phyloP scores from a whole-genome alignment of 257 asterid species.

The Jaltomata sinuosa region DNA sequence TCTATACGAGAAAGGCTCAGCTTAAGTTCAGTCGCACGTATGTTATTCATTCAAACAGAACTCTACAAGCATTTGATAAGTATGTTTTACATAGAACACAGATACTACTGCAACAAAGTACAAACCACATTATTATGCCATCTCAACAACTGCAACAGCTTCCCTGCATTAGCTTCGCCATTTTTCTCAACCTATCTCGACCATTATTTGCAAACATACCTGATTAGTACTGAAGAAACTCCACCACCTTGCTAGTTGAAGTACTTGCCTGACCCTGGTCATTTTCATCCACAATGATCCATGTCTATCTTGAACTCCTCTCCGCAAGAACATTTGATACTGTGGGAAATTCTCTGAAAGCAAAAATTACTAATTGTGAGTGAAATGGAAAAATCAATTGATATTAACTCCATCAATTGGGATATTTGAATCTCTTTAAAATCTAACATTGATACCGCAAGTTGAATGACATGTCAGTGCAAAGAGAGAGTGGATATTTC shows the following conservation, averaged over 20 bases:
- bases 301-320: slow-evolving; percentile 45
- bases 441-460: background rate
- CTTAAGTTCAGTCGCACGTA: background rate
- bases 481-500: slow-evolving; percentile 4
- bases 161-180: background rate
- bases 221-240: background rate
- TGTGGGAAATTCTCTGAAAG: slow-evolving; percentile 49
- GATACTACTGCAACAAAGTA: background rate
- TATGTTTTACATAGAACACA: background rate
- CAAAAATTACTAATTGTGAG: background rate
- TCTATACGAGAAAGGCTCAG: background rate
- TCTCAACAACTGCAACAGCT: background rate
- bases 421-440: background rate
- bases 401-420: background rate
- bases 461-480: background rate
- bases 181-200: background rate
- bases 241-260: background rate
- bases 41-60: background rate
- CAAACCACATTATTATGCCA: background rate
- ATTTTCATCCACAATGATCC: slow-evolving; percentile 18
- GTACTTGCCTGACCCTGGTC: background rate
- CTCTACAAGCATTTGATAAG: background rate
- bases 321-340: slow-evolving; percentile 65
- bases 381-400: background rate
- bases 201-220: background rate